Conservation (phyloP, 2,329 filamentous ascomycete species). For the Arthroderma sp. region DNA sequence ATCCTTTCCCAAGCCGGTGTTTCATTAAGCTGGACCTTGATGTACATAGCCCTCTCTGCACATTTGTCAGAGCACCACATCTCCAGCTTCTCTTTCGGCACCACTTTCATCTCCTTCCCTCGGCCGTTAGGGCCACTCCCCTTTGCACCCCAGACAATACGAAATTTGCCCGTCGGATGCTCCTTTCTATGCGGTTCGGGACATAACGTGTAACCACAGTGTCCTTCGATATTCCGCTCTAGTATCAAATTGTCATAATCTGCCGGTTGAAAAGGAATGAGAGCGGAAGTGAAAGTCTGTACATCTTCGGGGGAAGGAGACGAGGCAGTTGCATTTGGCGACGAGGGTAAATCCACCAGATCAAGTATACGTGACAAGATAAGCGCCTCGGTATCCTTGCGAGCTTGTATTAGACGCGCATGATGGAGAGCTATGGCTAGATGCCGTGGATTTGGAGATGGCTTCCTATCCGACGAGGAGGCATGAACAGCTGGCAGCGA, state of each 20-base stretch:
- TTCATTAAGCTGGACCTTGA: slow-evolving; percentile 78
- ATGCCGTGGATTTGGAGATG: slow-evolving; percentile 30
- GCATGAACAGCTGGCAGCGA: slow-evolving; percentile 30
- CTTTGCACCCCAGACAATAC: slow-evolving; percentile 47
- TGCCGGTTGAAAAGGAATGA: slow-evolving; percentile 65
- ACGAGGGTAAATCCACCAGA: slow-evolving; percentile 52
- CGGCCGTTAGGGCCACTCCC: slow-evolving; percentile 32
- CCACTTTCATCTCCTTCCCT: slow-evolving; percentile 49
- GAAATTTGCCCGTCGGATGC: slow-evolving; percentile 50
- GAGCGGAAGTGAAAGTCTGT: slow-evolving; percentile 48
- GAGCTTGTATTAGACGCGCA: slow-evolving; percentile 67
- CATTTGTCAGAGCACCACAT: slow-evolving; percentile 79
- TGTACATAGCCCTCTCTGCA: slow-evolving; percentile 64
- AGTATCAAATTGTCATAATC: slow-evolving; percentile 83
- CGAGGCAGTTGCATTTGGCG: slow-evolving; percentile 37
- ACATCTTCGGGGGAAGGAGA: slow-evolving; percentile 48
- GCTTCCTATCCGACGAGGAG: slow-evolving; percentile 25
- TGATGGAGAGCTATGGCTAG: slow-evolving; percentile 63
- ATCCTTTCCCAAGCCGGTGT: slow-evolving; percentile 73
- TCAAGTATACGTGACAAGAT: slow-evolving; percentile 61
- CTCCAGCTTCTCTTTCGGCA: slow-evolving; percentile 59
- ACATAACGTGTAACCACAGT: slow-evolving; percentile 79
- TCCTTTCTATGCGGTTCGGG: slow-evolving; percentile 46
- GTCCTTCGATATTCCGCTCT: slow-evolving; percentile 71
- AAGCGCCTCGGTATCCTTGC: slow-evolving; percentile 61